phyloP scores from a whole-genome alignment of 2,329 filamentous ascomycete genomes.

The Sclerotinia nivalis region DNA sequence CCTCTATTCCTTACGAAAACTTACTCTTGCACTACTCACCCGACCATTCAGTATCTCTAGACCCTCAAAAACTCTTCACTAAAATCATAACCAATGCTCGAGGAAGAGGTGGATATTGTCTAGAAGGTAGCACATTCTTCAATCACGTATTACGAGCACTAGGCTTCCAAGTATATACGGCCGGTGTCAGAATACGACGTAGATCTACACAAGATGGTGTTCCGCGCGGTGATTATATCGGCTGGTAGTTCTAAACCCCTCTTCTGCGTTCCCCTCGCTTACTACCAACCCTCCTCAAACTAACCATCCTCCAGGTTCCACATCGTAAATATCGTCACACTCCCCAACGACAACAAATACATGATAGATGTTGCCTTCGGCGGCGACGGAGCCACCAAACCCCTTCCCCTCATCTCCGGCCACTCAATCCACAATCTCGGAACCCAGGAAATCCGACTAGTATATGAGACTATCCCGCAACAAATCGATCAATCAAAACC shows the following conservation, averaged over 20 bases:
- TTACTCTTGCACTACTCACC: conserved; percentile 36
- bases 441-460: conserved; percentile 56
- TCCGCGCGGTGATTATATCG: conserved; percentile 34
- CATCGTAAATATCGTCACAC: conserved; percentile 60
- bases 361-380: conserved; percentile 66
- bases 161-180: conserved; percentile 56
- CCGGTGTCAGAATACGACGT: conserved; percentile 45
- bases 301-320: conserved; percentile 48
- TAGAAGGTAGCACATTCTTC: conserved; percentile 59
- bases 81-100: conserved; percentile 35
- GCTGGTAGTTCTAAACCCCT: conserved; percentile 31
- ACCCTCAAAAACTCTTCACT: conserved; percentile 35
- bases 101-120: conserved; percentile 59
- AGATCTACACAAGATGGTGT: conserved; percentile 31
- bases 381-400: conserved; percentile 58
- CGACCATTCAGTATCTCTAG: conserved; percentile 28
- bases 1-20: conserved; percentile 37
- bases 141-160: conserved; percentile 52
- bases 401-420: conserved; percentile 53
- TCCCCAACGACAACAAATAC: conserved; percentile 50
- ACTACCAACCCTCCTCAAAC: too few relatives aligned
- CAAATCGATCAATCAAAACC: conserved; percentile 48
- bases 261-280: neutral
- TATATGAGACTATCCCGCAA: conserved; percentile 51
- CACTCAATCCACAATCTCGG: conserved; percentile 47